Conservation (phyloP, 2,329 filamentous ascomycete species). For the Trichophyton verrucosum region DNA sequence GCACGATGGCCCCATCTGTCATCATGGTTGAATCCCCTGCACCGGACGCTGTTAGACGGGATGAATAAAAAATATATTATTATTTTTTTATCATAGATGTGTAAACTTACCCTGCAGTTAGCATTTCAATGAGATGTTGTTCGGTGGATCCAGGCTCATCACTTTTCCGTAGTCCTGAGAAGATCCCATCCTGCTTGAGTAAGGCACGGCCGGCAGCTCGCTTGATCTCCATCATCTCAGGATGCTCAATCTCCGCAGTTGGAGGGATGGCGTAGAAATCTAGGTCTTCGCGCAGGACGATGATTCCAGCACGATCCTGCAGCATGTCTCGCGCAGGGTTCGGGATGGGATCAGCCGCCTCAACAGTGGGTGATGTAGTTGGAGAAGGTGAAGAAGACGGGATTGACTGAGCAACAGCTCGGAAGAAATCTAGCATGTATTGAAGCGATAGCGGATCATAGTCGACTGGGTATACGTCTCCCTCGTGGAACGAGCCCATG, state of each 20-base stretch:
- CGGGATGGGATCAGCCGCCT: constrained; percentile 60
- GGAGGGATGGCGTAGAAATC: constrained; percentile 97
- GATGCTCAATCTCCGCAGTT: constrained; percentile 64
- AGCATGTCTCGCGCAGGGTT: constrained; percentile 62
- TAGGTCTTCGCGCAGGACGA: constrained; percentile 87
- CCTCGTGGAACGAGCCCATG: constrained; percentile 83
- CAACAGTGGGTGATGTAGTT: constrained; percentile 47
- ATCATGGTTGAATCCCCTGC: constrained; percentile 88
- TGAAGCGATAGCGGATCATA: constrained; percentile 93
- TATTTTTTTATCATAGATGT: no score
- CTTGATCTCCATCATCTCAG: constrained; percentile 94
- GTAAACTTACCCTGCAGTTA: constrained; percentile 77
- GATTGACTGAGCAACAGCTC: constrained; percentile 91
- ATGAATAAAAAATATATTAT: not conserved
- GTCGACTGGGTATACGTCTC: constrained; percentile 92
- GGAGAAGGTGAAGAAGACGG: constrained; percentile 53
- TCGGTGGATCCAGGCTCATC: constrained; percentile 94
- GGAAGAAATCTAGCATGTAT: constrained; percentile 99
- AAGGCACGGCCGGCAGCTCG: constrained; percentile 78
- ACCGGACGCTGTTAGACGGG: not conserved
- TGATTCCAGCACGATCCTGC: constrained; percentile 84
- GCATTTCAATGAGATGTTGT: constrained; percentile 97
- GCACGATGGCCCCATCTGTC: constrained; percentile 93
- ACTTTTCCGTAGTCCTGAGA: constrained; percentile 86
- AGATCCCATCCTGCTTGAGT: constrained; percentile 83